Evolutionary conservation across 2,329 filamentous ascomycete species (phyloP).

Genomic region (Botrytis elliptica): DNA sequence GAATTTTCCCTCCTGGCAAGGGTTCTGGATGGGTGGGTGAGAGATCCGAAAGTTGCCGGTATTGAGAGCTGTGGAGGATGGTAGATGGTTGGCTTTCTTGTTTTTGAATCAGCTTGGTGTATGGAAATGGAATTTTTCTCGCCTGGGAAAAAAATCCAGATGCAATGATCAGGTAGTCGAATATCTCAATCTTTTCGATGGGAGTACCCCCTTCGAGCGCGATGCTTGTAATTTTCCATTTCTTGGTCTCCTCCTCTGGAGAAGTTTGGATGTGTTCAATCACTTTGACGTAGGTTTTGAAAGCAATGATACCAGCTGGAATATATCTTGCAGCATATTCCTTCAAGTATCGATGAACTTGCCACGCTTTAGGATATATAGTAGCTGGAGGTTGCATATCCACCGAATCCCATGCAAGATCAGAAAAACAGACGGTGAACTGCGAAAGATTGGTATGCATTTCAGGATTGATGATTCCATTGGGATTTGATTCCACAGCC

Average conservation of each 20-base stretch:
- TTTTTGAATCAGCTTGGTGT: too few relatives aligned
- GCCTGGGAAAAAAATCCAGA: neutral
- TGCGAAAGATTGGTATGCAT: slow-evolving; percentile 23
- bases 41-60: neutral
- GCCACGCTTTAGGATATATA: slow-evolving; percentile 18
- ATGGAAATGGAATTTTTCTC: neutral
- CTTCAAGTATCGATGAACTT: slow-evolving; percentile 23
- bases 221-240: slow-evolving; percentile 11
- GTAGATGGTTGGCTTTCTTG: neutral
- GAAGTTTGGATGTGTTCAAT: neutral
- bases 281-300: neutral
- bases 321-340: slow-evolving; percentile 18
- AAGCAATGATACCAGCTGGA: neutral
- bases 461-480: slow-evolving; percentile 19
- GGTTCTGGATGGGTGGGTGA: neutral
- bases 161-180: slow-evolving; percentile 17
- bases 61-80: slow-evolving; percentile 13
- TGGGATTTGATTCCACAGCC: slow-evolving; percentile 19
- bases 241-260: neutral
- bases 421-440: slow-evolving; percentile 24
- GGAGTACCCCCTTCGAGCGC: neutral
- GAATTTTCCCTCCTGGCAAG: slow-evolving; percentile 10
- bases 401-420: slow-evolving; percentile 20
- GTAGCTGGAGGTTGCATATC: neutral
- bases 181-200: neutral